These are phyloP conservation scores for Aspergillus saccharolyticus DNA, from an alignment of 495 filamentous ascomycete genomes.

Conservation along the genomic window DNA sequence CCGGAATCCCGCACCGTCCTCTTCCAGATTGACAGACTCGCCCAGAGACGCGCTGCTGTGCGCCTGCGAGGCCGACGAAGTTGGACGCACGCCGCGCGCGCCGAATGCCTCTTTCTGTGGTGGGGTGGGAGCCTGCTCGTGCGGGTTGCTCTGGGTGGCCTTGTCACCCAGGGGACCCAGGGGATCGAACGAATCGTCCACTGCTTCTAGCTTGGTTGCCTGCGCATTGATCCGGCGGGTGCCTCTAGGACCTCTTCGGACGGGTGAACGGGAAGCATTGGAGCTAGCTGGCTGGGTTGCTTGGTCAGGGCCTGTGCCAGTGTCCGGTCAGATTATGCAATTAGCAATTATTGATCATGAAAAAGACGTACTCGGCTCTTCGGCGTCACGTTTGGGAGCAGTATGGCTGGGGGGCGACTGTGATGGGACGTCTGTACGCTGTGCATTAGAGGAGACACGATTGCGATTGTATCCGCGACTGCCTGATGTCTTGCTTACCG, in stretches of 20 bases:
- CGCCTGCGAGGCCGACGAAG: conserved; percentile 43
- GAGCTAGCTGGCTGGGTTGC: conserved; percentile 30
- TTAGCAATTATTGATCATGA: conserved; percentile 12
- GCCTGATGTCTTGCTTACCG: conserved; percentile 44
- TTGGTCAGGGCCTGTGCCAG: conserved; percentile 30
- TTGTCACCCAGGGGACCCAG: conserved; percentile 76
- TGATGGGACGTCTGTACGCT: conserved; percentile 52
- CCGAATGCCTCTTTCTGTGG: conserved; percentile 78
- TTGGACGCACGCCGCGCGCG: conserved; percentile 51
- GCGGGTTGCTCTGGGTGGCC: conserved; percentile 36
- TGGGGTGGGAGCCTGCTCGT: conserved; percentile 75
- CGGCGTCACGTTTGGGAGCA: conserved; percentile 20
- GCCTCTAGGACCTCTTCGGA: conserved; percentile 50
- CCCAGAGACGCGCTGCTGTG: conserved; percentile 47
- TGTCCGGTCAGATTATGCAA: conserved; percentile 28
- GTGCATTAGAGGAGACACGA: conserved; percentile 22
- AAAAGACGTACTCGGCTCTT: conserved; percentile 27
- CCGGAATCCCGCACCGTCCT: conserved; percentile 57
- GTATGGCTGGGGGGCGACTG: conserved; percentile 38
- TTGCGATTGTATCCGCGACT: conserved; percentile 32
- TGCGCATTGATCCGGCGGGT: conserved; percentile 75
- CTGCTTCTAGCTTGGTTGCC: conserved; percentile 76
- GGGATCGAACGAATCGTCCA: conserved; percentile 88
- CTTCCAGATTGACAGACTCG: conserved; percentile 59
- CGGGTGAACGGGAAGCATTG: conserved; percentile 41